These are phyloP conservation scores for Corymbia citriodora DNA, from an alignment of 441 rosid species.

Conservation along the genomic window DNA sequence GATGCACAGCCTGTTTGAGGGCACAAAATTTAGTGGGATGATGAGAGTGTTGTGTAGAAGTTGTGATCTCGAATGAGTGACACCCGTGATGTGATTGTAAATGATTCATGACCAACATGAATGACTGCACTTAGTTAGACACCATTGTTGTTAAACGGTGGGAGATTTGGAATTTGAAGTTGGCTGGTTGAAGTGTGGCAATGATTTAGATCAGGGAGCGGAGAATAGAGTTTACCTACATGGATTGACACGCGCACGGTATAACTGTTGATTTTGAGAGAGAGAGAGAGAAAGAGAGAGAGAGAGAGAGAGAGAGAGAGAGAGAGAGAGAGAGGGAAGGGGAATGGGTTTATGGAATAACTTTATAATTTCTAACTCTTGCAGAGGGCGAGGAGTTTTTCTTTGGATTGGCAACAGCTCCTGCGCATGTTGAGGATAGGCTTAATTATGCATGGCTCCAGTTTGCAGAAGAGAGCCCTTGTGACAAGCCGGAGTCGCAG, in stretches of 20 bases:
- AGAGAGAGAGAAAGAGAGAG: not conserved
- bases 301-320: not conserved
- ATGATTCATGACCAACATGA: not conserved
- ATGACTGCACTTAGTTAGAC: not conserved
- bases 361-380: not conserved
- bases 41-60: not conserved
- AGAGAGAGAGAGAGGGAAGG: not conserved
- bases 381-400: slow-evolving; percentile 60
- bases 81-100: not conserved
- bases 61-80: not conserved
- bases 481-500: slow-evolving; percentile 4
- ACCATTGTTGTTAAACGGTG: not conserved
- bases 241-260: not conserved
- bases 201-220: not conserved
- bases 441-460: not conserved
- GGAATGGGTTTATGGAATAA: not conserved
- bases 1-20: not conserved
- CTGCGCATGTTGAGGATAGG: not conserved
- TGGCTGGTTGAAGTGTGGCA: not conserved
- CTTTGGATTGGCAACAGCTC: not conserved
- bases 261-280: not conserved
- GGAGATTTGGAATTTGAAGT: not conserved
- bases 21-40: not conserved
- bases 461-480: not conserved
- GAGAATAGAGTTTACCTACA: not conserved